These are phyloP conservation scores for Myotisia sp. DNA, from an alignment of 2,329 filamentous ascomycete species.

Conservation along the genomic window DNA sequence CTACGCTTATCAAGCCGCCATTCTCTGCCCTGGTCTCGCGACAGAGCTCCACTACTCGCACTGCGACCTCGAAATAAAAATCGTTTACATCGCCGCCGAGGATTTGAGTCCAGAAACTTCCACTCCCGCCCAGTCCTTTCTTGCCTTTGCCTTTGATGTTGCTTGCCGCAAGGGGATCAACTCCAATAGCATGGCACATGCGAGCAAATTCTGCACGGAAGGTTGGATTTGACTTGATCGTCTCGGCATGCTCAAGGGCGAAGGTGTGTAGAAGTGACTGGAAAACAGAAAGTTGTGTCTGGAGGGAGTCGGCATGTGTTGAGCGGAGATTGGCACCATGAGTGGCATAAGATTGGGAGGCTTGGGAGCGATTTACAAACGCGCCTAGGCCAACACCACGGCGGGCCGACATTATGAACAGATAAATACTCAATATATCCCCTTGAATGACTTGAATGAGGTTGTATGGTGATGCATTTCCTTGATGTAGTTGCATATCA, in stretches of 20 bases:
- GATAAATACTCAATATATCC: too few relatives aligned
- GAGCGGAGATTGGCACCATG: conserved; percentile 80
- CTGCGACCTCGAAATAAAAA: conserved; percentile 95
- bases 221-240: conserved; percentile 86
- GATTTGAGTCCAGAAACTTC: conserved; percentile 83
- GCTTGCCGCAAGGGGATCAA: conserved; percentile 74
- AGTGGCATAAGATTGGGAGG: conserved; percentile 75
- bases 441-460: too few relatives aligned
- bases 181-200: conserved; percentile 95
- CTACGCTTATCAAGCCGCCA: conserved; percentile 74
- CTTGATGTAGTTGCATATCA: too few relatives aligned
- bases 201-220: conserved; percentile 96
- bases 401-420: conserved; percentile 32
- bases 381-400: conserved; percentile 74
- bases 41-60: conserved; percentile 90
- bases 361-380: conserved; percentile 71
- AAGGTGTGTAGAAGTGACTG: conserved; percentile 91
- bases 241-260: conserved; percentile 81
- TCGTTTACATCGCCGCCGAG: conserved; percentile 86
- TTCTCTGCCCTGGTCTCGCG: conserved; percentile 76
- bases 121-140: conserved; percentile 34
- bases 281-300: conserved; percentile 90
- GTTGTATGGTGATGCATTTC: too few relatives aligned
- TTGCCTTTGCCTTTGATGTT: conserved; percentile 38
- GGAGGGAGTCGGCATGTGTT: conserved; percentile 69